These are phyloP conservation scores for Cyanodermella asteris DNA, from an alignment of 2,329 filamentous ascomycete species.

Conservation along the genomic window DNA sequence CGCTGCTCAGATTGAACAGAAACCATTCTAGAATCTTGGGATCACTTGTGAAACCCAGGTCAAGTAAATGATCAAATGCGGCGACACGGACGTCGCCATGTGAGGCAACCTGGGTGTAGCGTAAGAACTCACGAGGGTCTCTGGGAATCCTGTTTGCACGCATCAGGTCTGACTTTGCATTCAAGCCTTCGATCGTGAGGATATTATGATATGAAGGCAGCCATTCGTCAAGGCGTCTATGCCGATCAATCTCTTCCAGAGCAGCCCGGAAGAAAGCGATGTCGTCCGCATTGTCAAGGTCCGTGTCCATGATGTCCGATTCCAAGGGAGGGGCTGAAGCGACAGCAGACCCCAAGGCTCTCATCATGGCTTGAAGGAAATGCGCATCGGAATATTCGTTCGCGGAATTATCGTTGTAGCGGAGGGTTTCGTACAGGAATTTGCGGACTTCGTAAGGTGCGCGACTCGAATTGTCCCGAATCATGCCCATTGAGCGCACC, in stretches of 20 bases:
- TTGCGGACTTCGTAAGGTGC: slow-evolving; percentile 59
- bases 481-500: slow-evolving; percentile 53
- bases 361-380: slow-evolving; percentile 66
- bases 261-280: slow-evolving; percentile 30
- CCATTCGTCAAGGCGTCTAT: slow-evolving; percentile 44
- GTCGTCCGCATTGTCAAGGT: slow-evolving; percentile 28
- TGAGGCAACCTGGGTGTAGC: slow-evolving; percentile 37
- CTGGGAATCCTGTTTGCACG: slow-evolving; percentile 29
- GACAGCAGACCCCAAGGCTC: slow-evolving; percentile 34
- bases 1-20: slow-evolving; percentile 32
- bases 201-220: slow-evolving; percentile 43
- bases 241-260: slow-evolving; percentile 39
- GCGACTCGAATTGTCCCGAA: slow-evolving; percentile 52
- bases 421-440: slow-evolving; percentile 73
- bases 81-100: slow-evolving; percentile 37
- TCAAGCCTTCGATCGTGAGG: slow-evolving; percentile 37
- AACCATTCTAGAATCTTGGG: slow-evolving; percentile 33
- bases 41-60: slow-evolving; percentile 30
- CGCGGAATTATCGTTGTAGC: slow-evolving; percentile 83
- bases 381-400: slow-evolving; percentile 75
- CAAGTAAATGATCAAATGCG: slow-evolving; percentile 35
- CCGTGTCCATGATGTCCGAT: slow-evolving; percentile 23
- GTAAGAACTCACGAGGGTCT: slow-evolving; percentile 34
- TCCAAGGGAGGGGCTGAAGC: slow-evolving; percentile 15
- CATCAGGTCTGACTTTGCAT: slow-evolving; percentile 35